Evolutionary conservation across 2,329 filamentous ascomycete species (phyloP).

Genomic region (Epichloe hybrida): DNA sequence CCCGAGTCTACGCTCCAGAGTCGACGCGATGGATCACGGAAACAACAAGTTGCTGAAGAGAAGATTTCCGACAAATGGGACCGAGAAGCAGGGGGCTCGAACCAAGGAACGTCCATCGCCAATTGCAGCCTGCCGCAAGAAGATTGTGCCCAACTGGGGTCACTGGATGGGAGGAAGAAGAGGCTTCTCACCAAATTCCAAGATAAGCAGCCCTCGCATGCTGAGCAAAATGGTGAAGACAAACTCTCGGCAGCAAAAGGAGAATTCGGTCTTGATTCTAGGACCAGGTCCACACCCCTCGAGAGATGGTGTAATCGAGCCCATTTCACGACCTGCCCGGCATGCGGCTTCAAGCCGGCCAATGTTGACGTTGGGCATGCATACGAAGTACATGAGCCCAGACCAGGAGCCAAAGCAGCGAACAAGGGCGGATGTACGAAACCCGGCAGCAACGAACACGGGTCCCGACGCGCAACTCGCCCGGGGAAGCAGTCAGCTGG

Average conservation of each 20-base stretch:
- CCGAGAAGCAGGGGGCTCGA: neutral
- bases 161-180: conserved; percentile 7
- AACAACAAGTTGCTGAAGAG: neutral
- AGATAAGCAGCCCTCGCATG: neutral
- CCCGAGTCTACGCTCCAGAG: neutral
- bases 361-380: neutral
- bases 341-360: conserved; percentile 4
- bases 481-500: neutral
- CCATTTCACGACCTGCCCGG: neutral
- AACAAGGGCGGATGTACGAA: neutral
- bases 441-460: neutral
- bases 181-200: conserved; percentile 2
- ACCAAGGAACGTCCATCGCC: neutral
- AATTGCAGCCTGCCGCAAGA: neutral
- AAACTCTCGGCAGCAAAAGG: neutral
- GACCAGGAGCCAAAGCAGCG: neutral
- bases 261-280: neutral
- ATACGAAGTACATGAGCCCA: neutral
- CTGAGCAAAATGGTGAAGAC: neutral
- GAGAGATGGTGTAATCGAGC: neutral
- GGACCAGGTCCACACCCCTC: neutral
- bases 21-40: neutral
- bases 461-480: neutral
- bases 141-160: conserved; percentile 2
- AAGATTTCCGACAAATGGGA: neutral